phyloP scores from a whole-genome alignment of 345 rosid genomes.

The Toxicodendron radicans region DNA sequence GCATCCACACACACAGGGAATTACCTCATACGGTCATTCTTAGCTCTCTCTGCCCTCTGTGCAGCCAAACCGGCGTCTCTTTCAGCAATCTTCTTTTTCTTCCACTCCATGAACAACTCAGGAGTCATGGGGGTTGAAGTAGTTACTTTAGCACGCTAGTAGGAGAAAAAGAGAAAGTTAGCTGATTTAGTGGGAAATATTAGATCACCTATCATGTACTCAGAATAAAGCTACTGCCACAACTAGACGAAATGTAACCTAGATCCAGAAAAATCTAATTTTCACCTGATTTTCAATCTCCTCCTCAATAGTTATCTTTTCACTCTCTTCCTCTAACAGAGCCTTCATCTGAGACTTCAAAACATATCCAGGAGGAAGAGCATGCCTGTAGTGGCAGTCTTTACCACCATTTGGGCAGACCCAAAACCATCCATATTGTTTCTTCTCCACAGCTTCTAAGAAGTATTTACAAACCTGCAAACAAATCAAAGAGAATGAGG shows the following conservation, averaged over 20 bases:
- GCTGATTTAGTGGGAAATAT: not conserved
- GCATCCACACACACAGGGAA: not conserved
- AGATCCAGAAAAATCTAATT: slow-evolving; percentile 3
- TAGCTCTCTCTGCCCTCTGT: slow-evolving; percentile 56
- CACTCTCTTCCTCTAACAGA: slow-evolving; percentile 58
- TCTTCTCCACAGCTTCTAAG: slow-evolving; percentile 76
- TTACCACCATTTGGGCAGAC: slow-evolving; percentile 69
- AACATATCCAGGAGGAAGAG: slow-evolving; percentile 74
- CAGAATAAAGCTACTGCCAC: not conserved
- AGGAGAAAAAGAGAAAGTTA: slow-evolving; percentile 13
- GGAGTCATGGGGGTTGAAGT: slow-evolving; percentile 59
- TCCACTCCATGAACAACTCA: slow-evolving; percentile 60
- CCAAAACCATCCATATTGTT: slow-evolving; percentile 84
- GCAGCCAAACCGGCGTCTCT: slow-evolving; percentile 59
- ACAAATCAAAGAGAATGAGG: not conserved
- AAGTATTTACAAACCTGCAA: slow-evolving; percentile 66
- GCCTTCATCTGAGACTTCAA: slow-evolving; percentile 74
- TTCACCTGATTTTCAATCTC: slow-evolving; percentile 69
- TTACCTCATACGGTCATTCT: slow-evolving; percentile 73
- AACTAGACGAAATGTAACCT: slow-evolving; percentile 2
- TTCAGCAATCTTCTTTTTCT: slow-evolving; percentile 57
- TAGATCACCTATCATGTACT: not conserved
- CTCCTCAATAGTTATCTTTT: slow-evolving; percentile 55
- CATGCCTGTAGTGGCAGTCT: slow-evolving; percentile 71
- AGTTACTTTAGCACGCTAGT: slow-evolving; percentile 52